Percentiles rank a stretch among this genome's conserved stretches.
Evolutionary conservation across 163 green algal genomes (phyloP).

Genomic region (Volvox carteri): DNA sequence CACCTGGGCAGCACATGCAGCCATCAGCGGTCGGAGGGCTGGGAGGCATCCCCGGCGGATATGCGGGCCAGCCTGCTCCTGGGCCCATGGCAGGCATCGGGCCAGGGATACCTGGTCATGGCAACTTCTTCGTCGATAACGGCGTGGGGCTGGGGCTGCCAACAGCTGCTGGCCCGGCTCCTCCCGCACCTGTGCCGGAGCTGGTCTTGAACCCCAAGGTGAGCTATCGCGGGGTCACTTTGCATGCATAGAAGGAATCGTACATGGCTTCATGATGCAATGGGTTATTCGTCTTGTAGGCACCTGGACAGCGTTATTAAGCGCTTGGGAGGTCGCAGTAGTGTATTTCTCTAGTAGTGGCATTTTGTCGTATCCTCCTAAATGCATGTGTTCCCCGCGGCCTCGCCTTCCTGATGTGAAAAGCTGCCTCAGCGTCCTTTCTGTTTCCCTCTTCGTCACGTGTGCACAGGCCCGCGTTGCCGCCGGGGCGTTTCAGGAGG

Average conservation of each 20-base stretch:
- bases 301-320: too few relatives aligned
- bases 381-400: too few relatives aligned
- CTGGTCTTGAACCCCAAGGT: conserved; percentile 57
- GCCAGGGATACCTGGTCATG: background rate
- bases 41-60: background rate
- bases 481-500: conserved; percentile 70
- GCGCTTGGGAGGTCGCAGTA: too few relatives aligned
- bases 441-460: background rate
- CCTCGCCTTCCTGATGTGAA: too few relatives aligned
- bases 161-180: background rate
- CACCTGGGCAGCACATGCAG: background rate
- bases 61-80: background rate
- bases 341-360: too few relatives aligned
- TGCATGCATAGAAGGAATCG: too few relatives aligned
- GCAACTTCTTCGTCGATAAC: background rate
- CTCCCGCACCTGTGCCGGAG: background rate
- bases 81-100: background rate
- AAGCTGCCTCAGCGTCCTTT: background rate
- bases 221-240: too few relatives aligned
- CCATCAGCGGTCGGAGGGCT: background rate
- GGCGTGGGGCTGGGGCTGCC: background rate
- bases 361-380: too few relatives aligned
- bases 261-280: too few relatives aligned
- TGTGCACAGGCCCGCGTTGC: conserved; percentile 44
- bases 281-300: too few relatives aligned